These are phyloP conservation scores for Cryptosporidium baileyi DNA, from an alignment of 169 alveolate species.

Conservation along the genomic window DNA sequence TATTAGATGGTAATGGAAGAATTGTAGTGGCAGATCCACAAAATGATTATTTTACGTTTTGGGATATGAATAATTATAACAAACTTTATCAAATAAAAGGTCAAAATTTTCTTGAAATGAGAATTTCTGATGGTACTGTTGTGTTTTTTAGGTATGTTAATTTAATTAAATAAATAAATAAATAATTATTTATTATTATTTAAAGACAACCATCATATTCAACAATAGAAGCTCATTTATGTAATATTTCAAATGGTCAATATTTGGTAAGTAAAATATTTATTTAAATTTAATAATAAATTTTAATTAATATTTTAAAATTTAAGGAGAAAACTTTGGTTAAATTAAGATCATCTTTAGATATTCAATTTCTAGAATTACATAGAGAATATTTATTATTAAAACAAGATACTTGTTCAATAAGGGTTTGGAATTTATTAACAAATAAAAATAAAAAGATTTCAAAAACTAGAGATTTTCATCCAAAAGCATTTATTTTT, in stretches of 20 bases:
- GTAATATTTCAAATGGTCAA: slow-evolving; percentile 39
- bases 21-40: slow-evolving; percentile 69
- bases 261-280: slow-evolving; percentile 33
- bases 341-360: slow-evolving; percentile 60
- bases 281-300: background rate
- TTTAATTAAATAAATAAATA: background rate
- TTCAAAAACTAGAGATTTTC: slow-evolving; percentile 56
- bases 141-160: slow-evolving; percentile 53
- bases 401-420: slow-evolving; percentile 59
- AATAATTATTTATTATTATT: background rate
- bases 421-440: slow-evolving; percentile 59
- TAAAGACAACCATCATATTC: slow-evolving; percentile 66
- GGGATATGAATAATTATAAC: slow-evolving; percentile 68
- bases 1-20: slow-evolving; percentile 66
- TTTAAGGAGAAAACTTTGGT: slow-evolving; percentile 41
- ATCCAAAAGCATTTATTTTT: slow-evolving; percentile 67
- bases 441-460: slow-evolving; percentile 30
- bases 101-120: slow-evolving; percentile 63
- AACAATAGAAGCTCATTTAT: slow-evolving; percentile 67
- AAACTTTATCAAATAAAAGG: slow-evolving; percentile 50
- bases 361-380: slow-evolving; percentile 58
- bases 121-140: slow-evolving; percentile 67
- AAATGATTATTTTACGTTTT: slow-evolving; percentile 53
- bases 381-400: slow-evolving; percentile 58
- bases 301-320: background rate